Evolutionary conservation across 306 rosid genomes (phyloP).

Genomic region (Prunus fruticosa): DNA sequence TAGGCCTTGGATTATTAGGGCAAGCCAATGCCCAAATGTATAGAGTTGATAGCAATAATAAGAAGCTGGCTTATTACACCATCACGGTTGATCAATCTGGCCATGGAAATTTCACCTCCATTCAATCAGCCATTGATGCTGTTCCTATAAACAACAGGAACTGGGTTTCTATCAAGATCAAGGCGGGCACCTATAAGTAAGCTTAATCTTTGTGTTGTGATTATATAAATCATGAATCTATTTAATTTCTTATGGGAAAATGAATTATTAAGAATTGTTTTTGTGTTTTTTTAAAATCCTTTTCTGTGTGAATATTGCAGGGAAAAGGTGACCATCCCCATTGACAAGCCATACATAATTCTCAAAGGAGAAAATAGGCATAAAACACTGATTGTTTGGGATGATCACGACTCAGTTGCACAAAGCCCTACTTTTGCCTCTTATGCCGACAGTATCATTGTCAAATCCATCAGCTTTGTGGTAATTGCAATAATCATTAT

Average conservation of each 20-base stretch:
- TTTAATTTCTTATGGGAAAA: too few relatives aligned
- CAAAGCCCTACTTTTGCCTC: slow-evolving; percentile 64
- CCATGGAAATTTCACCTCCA: slow-evolving; percentile 44
- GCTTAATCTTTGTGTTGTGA: too few relatives aligned
- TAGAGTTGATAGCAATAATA: background rate
- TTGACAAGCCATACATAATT: slow-evolving; percentile 55
- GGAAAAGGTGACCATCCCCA: slow-evolving; percentile 35
- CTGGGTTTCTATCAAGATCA: slow-evolving; percentile 55
- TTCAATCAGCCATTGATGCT: slow-evolving; percentile 73
- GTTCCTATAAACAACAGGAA: slow-evolving; percentile 46
- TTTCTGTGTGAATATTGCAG: background rate
- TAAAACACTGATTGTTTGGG: slow-evolving; percentile 60
- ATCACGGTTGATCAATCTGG: slow-evolving; percentile 49
- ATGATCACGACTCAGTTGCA: slow-evolving; percentile 41
- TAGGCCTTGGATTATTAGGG: slow-evolving; percentile 13
- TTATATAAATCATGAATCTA: too few relatives aligned
- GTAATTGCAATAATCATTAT: slow-evolving; percentile 29
- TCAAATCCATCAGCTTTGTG: slow-evolving; percentile 53
- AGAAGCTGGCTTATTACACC: slow-evolving; percentile 23
- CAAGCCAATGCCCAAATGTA: slow-evolving; percentile 28
- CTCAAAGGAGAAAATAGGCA: slow-evolving; percentile 52
- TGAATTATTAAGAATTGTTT: background rate
- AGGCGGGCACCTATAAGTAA: slow-evolving; percentile 65
- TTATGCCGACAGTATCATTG: slow-evolving; percentile 49
- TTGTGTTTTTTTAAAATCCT: background rate